Conservation (phyloP, 2,329 filamentous ascomycete genomes). For the Monascus ruber region DNA sequence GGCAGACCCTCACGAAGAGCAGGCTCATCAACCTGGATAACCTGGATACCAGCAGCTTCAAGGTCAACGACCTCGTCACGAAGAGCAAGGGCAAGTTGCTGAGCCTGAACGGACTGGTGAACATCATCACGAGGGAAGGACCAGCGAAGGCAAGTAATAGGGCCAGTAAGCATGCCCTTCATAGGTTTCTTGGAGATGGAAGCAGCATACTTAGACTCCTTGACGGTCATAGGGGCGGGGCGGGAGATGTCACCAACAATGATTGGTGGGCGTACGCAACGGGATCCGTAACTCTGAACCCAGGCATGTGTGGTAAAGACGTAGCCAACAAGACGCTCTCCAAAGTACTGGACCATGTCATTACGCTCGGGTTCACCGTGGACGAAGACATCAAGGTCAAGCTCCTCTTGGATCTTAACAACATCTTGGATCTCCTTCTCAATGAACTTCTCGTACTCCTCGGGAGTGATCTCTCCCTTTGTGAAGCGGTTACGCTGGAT, state of each 20-base stretch:
- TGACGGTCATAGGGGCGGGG: slow-evolving; percentile 95
- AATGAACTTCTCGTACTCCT: slow-evolving; percentile 97
- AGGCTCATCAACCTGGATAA: slow-evolving; percentile 99
- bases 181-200: slow-evolving; percentile 96
- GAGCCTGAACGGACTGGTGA: slow-evolving; percentile 96
- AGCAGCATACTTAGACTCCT: slow-evolving; percentile 98
- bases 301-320: slow-evolving; percentile 98
- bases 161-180: slow-evolving; percentile 99
- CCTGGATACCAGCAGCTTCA: slow-evolving; percentile 87
- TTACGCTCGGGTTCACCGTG: slow-evolving; percentile 99
- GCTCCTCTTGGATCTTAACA: slow-evolving; percentile 95
- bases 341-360: slow-evolving; percentile 99
- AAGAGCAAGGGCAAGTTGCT: slow-evolving; percentile 96
- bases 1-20: slow-evolving; percentile 98
- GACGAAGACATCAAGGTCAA: slow-evolving; percentile 91
- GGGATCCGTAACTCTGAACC: slow-evolving; percentile 97
- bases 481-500: slow-evolving; percentile 95
- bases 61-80: slow-evolving; percentile 98
- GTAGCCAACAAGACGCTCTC: slow-evolving; percentile 92
- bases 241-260: slow-evolving; percentile 98
- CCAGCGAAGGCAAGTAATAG: slow-evolving; percentile 97
- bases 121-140: slow-evolving; percentile 99
- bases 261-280: slow-evolving; percentile 95
- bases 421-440: slow-evolving; percentile 96
- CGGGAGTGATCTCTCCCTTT: slow-evolving; percentile 89